Percentiles rank a stretch among this genome's conserved stretches.
These are phyloP conservation scores for Viola odorata DNA, from an alignment of 345 rosid genomes.

Conservation along the genomic window DNA sequence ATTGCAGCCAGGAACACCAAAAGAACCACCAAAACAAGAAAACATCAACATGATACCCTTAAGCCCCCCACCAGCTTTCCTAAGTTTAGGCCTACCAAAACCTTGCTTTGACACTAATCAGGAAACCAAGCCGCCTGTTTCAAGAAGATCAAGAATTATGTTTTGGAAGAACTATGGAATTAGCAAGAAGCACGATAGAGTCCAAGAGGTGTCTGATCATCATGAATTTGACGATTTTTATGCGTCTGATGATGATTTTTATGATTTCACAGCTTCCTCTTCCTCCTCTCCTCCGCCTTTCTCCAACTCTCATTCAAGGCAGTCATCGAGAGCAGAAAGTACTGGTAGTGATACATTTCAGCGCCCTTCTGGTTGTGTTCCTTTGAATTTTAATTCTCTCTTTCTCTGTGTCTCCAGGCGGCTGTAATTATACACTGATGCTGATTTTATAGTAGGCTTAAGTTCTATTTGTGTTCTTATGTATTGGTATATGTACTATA, in stretches of 20 bases:
- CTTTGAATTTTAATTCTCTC: conserved; percentile 8
- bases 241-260: conserved; percentile 11
- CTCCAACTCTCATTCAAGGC: conserved; percentile 1
- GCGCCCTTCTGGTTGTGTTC: neutral
- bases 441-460: no score
- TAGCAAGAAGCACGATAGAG: neutral
- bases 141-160: conserved; percentile 28
- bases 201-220: neutral
- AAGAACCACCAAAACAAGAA: conserved; percentile 9
- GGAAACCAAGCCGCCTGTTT: conserved; percentile 16
- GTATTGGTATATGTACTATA: no score
- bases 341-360: neutral
- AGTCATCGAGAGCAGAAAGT: conserved; percentile 3
- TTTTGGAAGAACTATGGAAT: conserved; percentile 18
- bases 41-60: conserved; percentile 7
- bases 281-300: conserved; percentile 1
- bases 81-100: conserved; percentile 47
- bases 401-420: neutral
- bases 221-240: neutral
- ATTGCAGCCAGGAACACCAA: conserved; percentile 21
- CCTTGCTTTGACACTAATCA: conserved; percentile 33
- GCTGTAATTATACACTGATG: no score
- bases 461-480: no score
- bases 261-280: conserved; percentile 7
- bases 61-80: conserved; percentile 63